These are phyloP conservation scores for Aspergillus unguis DNA, from an alignment of 2,329 filamentous ascomycete species.

Conservation along the genomic window DNA sequence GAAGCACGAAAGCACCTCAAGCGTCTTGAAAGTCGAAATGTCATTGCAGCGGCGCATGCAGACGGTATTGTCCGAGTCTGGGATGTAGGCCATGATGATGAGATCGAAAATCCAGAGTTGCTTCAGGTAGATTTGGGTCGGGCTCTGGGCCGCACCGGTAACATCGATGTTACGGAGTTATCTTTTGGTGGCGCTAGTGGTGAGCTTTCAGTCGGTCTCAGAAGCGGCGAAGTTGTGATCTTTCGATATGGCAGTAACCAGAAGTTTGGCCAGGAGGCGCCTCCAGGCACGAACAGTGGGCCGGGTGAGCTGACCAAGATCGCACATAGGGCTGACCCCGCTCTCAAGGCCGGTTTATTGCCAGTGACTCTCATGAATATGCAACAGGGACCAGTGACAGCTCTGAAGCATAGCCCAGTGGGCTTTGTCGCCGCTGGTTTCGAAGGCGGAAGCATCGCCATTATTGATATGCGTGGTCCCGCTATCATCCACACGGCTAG, in stretches of 20 bases:
- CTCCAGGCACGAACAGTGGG: conserved; percentile 53
- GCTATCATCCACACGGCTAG: conserved; percentile 74
- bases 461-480: conserved; percentile 86
- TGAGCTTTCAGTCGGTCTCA: conserved; percentile 79
- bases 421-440: conserved; percentile 88
- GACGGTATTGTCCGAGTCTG: conserved; percentile 90
- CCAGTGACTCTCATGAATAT: conserved; percentile 80
- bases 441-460: conserved; percentile 72
- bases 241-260: conserved; percentile 86
- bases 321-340: conserved; percentile 65
- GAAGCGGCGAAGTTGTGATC: conserved; percentile 77
- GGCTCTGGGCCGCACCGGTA: conserved; percentile 73
- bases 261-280: conserved; percentile 62
- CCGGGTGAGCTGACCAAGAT: conserved; percentile 74
- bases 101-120: conserved; percentile 79
- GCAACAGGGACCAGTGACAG: conserved; percentile 75
- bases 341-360: conserved; percentile 73
- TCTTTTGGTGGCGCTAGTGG: conserved; percentile 76
- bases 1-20: conserved; percentile 67
- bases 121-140: conserved; percentile 84
- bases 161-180: conserved; percentile 73
- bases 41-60: conserved; percentile 82
- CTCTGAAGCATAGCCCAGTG: conserved; percentile 80
- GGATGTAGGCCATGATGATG: conserved; percentile 88
- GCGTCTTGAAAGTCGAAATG: conserved; percentile 75